These are phyloP conservation scores for Arabidopsis lyrata DNA, from an alignment of 441 rosid genomes.

Conservation along the genomic window DNA sequence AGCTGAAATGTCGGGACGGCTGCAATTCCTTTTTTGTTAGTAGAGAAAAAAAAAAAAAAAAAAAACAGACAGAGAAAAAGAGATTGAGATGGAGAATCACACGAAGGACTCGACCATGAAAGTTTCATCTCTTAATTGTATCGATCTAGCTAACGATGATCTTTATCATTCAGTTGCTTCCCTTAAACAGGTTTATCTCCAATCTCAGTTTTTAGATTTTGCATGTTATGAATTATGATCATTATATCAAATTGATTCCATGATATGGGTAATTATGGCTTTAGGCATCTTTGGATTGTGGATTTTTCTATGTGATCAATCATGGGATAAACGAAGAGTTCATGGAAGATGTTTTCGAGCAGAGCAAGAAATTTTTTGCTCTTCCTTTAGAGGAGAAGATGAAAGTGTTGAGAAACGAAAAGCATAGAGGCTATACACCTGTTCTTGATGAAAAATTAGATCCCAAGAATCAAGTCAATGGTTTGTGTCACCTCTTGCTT, in stretches of 20 bases:
- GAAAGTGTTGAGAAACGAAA: slow-evolving; percentile 80
- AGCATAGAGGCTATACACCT: slow-evolving; percentile 85
- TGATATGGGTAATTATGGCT: background rate
- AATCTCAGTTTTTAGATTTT: background rate
- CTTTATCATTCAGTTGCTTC: slow-evolving; percentile 56
- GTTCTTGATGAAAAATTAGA: slow-evolving; percentile 76
- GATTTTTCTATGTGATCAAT: slow-evolving; percentile 87
- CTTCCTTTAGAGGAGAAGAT: slow-evolving; percentile 72
- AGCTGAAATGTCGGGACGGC: background rate
- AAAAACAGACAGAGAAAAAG: background rate
- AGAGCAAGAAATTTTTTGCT: slow-evolving; percentile 69
- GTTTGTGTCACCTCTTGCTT: slow-evolving; percentile 31
- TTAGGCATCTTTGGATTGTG: slow-evolving; percentile 85
- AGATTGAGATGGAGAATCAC: slow-evolving; percentile 33
- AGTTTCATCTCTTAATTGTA: slow-evolving; percentile 67
- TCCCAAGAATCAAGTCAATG: slow-evolving; percentile 74
- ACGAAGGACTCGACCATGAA: slow-evolving; percentile 35
- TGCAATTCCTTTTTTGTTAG: background rate
- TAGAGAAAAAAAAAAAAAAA: background rate
- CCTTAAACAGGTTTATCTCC: slow-evolving; percentile 70
- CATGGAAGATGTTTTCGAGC: slow-evolving; percentile 75
- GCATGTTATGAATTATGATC: background rate
- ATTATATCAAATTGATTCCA: background rate
- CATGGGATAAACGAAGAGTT: slow-evolving; percentile 81
- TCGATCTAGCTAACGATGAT: slow-evolving; percentile 73